Base-by-base conservation (phyloP, 139 green algal species). In the Zygnema cylindricum region DNA sequence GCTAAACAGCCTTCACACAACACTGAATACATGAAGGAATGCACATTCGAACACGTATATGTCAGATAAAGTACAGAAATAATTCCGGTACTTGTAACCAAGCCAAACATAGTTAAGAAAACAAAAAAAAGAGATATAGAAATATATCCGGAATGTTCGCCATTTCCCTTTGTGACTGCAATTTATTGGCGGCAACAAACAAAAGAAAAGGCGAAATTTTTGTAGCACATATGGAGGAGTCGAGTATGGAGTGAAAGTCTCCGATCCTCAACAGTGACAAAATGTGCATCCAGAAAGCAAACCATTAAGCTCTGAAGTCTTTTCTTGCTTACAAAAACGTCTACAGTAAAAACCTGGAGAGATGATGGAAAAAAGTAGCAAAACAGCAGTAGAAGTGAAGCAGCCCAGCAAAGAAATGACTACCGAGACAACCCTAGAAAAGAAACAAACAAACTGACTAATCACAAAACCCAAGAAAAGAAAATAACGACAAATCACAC, bases 191-290 rank as follows among this genome's bases (percentile, higher is more conserved):
- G 16, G 49, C 49, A 7, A 63, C 49, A 63, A 25, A 16, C 7
- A 63, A 16, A 16, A 63, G 16, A 25, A 63, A 25, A 63, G 7
- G 49, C 49, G 16, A 63, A 16, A 63, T 16, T 63, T 7, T 16
- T 79, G 3, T 79, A 3, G 71, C 71, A 79, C 71, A 79, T 79
- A 54, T 54, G 71, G 71, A 79, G 71, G 71, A 79, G 71, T 79
- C 71, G 16, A 16, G 71, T 41, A 3, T 79, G 71, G 71, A 79
- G 71, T 79, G 38, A 16, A 16, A n/a, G 71, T 11, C 38, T 79
- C 71, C 38, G 3, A 79, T 79, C 38, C 71, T 16, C 71, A 16
- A 79, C 71, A 79, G 71, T 79, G 71, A 79, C 71, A 79, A 79
- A 54, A 79, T 79, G 71, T 79, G 71, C 71, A 40, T 79, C 7